Evolutionary conservation across 768 basidiomycete species (phyloP).

Genomic region (Boletus rubroflammeus): DNA sequence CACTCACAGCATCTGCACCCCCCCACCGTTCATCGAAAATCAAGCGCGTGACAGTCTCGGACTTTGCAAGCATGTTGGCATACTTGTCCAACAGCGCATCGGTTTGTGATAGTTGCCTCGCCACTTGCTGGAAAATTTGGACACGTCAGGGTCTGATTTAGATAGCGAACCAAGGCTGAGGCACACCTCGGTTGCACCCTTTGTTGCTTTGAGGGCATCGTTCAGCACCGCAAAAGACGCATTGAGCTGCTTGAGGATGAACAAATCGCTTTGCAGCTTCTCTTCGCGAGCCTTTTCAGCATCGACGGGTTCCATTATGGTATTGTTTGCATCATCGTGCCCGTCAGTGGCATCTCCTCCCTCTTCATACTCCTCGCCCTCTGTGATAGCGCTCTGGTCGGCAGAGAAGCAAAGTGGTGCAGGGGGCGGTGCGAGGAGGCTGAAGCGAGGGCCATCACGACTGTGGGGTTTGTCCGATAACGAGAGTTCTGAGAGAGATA

Average conservation of each 20-base stretch:
- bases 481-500: conserved; percentile 57
- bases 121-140: conserved; percentile 48
- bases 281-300: conserved; percentile 54
- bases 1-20: conserved; percentile 66
- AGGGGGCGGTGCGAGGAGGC: conserved; percentile 31
- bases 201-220: conserved; percentile 60
- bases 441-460: conserved; percentile 33
- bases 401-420: conserved; percentile 12
- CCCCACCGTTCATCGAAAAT: conserved; percentile 77
- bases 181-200: conserved; percentile 68
- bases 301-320: conserved; percentile 22
- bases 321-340: conserved; percentile 19
- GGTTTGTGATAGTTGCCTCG: conserved; percentile 64
- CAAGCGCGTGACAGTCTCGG: conserved; percentile 62
- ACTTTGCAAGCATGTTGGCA: conserved; percentile 61
- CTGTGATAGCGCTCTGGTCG: conserved; percentile 25
- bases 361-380: conserved; percentile 23
- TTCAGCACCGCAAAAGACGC: conserved; percentile 64
- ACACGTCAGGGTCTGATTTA: background rate
- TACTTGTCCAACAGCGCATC: conserved; percentile 76
- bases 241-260: conserved; percentile 71
- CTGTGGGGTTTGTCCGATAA: conserved; percentile 33
- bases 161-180: background rate
- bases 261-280: conserved; percentile 69
- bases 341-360: conserved; percentile 8